These are phyloP conservation scores for Vitis hybrid DNA, from an alignment of 177 flowering plant genomes.

Conservation along the genomic window DNA sequence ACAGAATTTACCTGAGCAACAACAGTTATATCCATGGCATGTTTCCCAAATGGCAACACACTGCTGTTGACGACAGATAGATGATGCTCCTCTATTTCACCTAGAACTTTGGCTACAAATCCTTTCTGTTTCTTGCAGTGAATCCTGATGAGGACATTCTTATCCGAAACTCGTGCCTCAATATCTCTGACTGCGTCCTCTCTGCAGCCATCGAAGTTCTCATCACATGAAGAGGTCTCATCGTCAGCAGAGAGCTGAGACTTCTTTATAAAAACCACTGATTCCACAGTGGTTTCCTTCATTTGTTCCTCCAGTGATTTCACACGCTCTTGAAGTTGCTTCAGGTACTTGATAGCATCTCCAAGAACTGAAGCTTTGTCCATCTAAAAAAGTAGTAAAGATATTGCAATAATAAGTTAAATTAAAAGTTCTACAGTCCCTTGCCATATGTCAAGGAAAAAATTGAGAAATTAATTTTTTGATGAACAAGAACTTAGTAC, in stretches of 20 bases:
- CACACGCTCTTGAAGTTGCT: constrained; percentile 50
- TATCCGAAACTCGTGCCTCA: constrained; percentile 48
- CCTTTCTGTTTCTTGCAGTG: constrained; percentile 53
- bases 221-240: constrained; percentile 35
- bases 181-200: constrained; percentile 46
- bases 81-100: constrained; percentile 44
- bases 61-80: constrained; percentile 36
- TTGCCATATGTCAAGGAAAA: not conserved
- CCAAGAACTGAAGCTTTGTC: constrained; percentile 63
- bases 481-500: constrained; percentile 8
- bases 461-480: not conserved
- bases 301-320: constrained; percentile 47
- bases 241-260: constrained; percentile 34
- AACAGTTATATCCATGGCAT: constrained; percentile 47
- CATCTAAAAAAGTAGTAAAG: constrained; percentile 26
- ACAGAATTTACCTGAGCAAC: constrained; percentile 42
- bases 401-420: not conserved
- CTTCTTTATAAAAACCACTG: constrained; percentile 42
- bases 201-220: constrained; percentile 19
- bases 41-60: constrained; percentile 40
- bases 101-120: constrained; percentile 25
- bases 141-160: constrained; percentile 43
- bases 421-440: not conserved
- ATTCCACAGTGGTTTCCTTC: constrained; percentile 42
- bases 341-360: constrained; percentile 53